Conservation (phyloP, 2,329 filamentous ascomycete genomes). For the Hymenoscyphus fructigenus region DNA sequence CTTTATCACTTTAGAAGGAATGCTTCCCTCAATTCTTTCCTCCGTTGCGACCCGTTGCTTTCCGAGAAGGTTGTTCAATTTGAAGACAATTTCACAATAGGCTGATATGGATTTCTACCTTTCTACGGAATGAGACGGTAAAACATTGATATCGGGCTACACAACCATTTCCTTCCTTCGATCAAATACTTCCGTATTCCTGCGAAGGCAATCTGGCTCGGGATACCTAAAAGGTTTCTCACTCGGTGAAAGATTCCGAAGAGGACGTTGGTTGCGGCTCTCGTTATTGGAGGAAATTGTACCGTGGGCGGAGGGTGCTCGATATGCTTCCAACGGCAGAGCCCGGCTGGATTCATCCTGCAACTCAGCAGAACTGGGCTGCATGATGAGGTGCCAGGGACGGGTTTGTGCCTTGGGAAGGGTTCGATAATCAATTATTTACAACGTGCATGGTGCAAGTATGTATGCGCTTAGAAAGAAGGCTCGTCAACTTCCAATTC, state of each 20-base stretch:
- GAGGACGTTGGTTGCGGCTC: neutral
- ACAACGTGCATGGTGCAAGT: neutral
- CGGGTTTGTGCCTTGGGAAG: neutral
- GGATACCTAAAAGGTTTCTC: slow-evolving; percentile 11
- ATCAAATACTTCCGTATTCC: neutral
- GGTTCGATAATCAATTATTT: neutral
- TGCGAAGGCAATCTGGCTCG: slow-evolving; percentile 9
- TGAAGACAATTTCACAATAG: slow-evolving; percentile 2
- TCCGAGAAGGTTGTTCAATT: neutral
- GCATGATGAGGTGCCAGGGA: slow-evolving; percentile 7
- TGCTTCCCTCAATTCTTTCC: slow-evolving; percentile 7
- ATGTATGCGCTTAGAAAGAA: neutral
- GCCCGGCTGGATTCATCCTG: slow-evolving; percentile 1
- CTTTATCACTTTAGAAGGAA: neutral
- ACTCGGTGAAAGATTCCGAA: slow-evolving; percentile 9
- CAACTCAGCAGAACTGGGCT: slow-evolving; percentile 7
- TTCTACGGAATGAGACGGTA: slow-evolving; percentile 5
- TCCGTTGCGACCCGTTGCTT: slow-evolving; percentile 5
- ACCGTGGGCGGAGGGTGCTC: slow-evolving; percentile 3
- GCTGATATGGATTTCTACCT: slow-evolving; percentile 7
- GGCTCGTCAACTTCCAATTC: neutral
- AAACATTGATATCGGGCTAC: slow-evolving; percentile 6
- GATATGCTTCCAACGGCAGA: slow-evolving; percentile 12
- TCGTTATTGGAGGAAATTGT: slow-evolving; percentile 8
- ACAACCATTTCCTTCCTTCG: slow-evolving; percentile 3